These are phyloP conservation scores for Lodderomyces parapsilosis DNA, from an alignment of 1,139 yeast species.

Conservation along the genomic window DNA sequence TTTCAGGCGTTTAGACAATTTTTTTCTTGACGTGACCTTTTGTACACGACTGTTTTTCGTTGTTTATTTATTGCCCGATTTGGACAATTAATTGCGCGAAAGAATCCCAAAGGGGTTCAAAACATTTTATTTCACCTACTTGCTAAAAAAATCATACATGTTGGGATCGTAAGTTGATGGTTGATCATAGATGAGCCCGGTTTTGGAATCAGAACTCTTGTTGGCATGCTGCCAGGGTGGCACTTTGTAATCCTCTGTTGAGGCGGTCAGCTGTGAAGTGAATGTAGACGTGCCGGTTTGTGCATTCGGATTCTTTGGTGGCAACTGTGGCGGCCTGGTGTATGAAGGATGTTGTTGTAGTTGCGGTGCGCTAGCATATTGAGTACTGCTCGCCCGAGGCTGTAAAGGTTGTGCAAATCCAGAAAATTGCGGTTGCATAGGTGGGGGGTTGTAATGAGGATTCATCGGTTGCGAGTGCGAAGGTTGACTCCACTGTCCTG, in stretches of 20 bases:
- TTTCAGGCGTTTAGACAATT: neutral
- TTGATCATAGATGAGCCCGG: conserved; percentile 41
- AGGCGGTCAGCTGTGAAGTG: neutral
- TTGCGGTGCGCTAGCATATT: neutral
- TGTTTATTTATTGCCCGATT: neutral
- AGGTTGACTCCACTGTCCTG: conserved; percentile 1
- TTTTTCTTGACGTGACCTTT: neutral
- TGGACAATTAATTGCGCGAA: conserved; percentile 1
- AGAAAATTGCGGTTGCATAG: neutral
- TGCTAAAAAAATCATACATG: conserved; percentile 45
- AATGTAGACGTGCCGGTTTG: neutral
- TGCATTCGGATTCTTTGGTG: conserved; percentile 18
- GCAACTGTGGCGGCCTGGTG: conserved; percentile 20
- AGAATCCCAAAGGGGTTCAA: neutral
- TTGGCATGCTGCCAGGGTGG: conserved; percentile 6
- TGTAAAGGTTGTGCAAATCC: neutral
- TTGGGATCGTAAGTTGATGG: conserved; percentile 50
- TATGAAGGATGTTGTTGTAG: conserved; percentile 3
- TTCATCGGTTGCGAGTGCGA: conserved; percentile 3
- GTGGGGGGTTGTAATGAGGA: conserved; percentile 6
- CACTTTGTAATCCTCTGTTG: conserved; percentile 10
- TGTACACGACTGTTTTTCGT: neutral
- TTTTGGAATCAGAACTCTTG: conserved; percentile 7
- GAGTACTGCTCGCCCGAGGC: neutral
- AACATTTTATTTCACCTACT: conserved; percentile 1